Evolutionary conservation across 345 rosid species (phyloP), one percentile per base, ranked within the genome.

Genomic region (Bruguiera parviflora): DNA sequence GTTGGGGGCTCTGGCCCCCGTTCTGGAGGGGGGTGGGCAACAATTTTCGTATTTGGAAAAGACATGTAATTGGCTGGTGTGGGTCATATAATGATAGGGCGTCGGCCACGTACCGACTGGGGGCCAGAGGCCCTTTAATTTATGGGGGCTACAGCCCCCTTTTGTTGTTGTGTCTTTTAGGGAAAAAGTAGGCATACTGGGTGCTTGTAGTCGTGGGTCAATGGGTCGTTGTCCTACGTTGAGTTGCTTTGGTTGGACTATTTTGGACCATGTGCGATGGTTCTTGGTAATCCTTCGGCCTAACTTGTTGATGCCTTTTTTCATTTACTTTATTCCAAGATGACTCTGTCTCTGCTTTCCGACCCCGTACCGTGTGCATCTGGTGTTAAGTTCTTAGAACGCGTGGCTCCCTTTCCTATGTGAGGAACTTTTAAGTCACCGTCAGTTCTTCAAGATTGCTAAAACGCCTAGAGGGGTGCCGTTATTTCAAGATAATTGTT

Each of bases 391-490:
- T 46, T 46, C 28, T 22, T 53, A 46, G 10, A 33, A 47, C 35
- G 24, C 2, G 49, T 3, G 15, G 5, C 18, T 13, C n/a, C 57
- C 2, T 15, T 64, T 27, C 18, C 16, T 35, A 8, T 49, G 29
- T n/a, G 49, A 52, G 22, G 6, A 11, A 43, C 4, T 3, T 43
- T 43, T 13, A 43, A 11, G 49, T 66, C 60, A 29, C 19, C 5
- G 21, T 52, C 69, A 39, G 19, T 67, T 22, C 32, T 71, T 65
- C 70, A 32, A 7, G 43, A 29, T 33, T 29, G 51, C 22, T 19
- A 18, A 66, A 66, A 56, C 35, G 71, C 75, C 67, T 73, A 59
- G 43, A 65, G 73, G 67, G 73, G 67, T 67, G 73, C 61, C 72
- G 66, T 70, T 66, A 47, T 43, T 43, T 3, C 47, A n/a, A 10